Percentiles rank a stretch among this genome's conserved stretches.
Conservation (phyloP, 345 rosid genomes). For the Diplotaxis tenuifolia region DNA sequence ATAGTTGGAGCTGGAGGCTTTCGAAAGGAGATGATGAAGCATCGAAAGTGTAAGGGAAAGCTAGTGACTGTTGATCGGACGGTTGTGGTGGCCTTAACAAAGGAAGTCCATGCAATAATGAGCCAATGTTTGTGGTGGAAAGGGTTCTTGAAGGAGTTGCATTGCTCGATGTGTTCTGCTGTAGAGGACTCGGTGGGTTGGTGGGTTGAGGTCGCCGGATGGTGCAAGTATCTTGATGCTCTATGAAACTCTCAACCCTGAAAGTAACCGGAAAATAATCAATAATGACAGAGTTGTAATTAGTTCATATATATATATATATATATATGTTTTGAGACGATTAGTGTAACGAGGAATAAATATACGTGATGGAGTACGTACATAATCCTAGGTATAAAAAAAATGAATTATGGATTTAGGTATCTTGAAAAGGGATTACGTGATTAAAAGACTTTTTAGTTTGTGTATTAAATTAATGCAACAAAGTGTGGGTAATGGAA, state of each 20-base stretch:
- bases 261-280: background rate
- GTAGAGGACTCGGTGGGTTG: conserved; percentile 30
- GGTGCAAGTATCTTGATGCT: conserved; percentile 87
- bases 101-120: conserved; percentile 42
- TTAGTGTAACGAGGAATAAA: background rate
- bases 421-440: conserved; percentile 25
- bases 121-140: conserved; percentile 53
- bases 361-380: conserved; percentile 8
- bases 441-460: conserved; percentile 24
- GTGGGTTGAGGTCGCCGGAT: conserved; percentile 50
- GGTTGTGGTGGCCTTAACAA: conserved; percentile 47
- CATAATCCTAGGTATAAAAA: conserved; percentile 12
- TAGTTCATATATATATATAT: background rate
- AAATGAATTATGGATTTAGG: conserved; percentile 22
- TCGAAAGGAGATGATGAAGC: conserved; percentile 18
- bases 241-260: conserved; percentile 98
- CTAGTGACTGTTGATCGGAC: conserved; percentile 19
- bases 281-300: conserved; percentile 10
- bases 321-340: background rate
- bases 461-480: conserved; percentile 20
- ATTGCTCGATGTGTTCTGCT: conserved; percentile 35
- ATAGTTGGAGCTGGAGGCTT: conserved; percentile 28
- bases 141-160: conserved; percentile 56
- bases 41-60: conserved; percentile 20
- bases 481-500: conserved; percentile 6